Percentiles rank a stretch among this genome's conserved stretches.
Evolutionary conservation across 1,284 basidiomycete genomes (phyloP).

Genomic region (Vanrija humicola): DNA sequence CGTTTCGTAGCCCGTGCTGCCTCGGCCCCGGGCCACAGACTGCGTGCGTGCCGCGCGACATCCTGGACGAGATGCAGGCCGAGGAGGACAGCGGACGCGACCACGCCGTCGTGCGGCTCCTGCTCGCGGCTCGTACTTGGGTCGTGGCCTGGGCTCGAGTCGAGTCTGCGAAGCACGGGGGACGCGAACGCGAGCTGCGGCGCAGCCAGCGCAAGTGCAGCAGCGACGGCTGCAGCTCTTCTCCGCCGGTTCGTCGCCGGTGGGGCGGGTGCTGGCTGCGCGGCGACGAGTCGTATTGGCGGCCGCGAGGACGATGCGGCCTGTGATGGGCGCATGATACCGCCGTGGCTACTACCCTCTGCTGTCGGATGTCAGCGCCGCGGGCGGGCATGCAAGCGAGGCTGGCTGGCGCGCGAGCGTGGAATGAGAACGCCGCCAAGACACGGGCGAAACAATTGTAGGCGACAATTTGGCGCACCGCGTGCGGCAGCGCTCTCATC

Average conservation of each 20-base stretch:
- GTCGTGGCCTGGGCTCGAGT: background rate
- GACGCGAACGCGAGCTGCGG: constrained; percentile 28
- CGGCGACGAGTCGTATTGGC: background rate
- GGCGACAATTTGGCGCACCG: too few species aligned
- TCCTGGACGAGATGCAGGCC: constrained; percentile 1
- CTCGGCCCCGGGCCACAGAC: background rate
- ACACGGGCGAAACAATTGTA: too few species aligned
- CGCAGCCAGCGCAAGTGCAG: constrained; percentile 20
- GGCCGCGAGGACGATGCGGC: constrained; percentile 14
- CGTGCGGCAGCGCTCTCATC: too few species aligned
- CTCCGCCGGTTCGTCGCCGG: background rate
- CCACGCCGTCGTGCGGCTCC: background rate
- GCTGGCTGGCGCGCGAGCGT: too few species aligned
- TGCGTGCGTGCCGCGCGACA: background rate
- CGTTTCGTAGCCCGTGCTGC: background rate
- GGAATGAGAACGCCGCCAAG: too few species aligned
- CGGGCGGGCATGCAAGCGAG: too few species aligned
- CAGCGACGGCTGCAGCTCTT: constrained; percentile 12
- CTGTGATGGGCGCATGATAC: background rate
- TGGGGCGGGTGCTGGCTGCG: background rate
- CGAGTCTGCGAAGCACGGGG: background rate
- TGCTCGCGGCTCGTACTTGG: background rate
- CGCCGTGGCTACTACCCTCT: too few species aligned
- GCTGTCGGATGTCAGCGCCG: too few species aligned
- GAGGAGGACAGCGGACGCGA: background rate